phyloP scores from a whole-genome alignment of 2,329 filamentous ascomycete genomes.

The Cryoendolithus antarcticus region DNA sequence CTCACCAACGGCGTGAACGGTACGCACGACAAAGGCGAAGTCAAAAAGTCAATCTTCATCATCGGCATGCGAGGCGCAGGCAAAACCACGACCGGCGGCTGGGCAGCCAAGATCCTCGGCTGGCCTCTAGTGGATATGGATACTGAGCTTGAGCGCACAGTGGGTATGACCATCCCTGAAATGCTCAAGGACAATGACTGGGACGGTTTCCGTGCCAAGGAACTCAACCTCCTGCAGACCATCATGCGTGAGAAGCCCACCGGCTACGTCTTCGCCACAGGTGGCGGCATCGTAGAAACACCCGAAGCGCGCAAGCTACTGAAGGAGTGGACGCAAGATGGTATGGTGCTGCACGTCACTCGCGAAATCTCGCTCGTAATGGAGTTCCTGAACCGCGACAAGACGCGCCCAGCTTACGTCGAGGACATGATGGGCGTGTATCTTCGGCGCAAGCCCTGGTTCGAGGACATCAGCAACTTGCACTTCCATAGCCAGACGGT shows the following conservation, averaged over 20 bases:
- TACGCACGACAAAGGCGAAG: constrained; percentile 17
- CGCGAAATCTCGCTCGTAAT: constrained; percentile 80
- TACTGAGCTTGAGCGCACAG: constrained; percentile 64
- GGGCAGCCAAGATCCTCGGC: constrained; percentile 64
- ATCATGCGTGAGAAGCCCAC: constrained; percentile 62
- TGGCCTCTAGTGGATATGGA: constrained; percentile 80
- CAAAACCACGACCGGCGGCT: constrained; percentile 84
- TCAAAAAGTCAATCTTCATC: constrained; percentile 67
- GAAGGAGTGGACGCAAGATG: constrained; percentile 61
- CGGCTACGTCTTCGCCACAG: constrained; percentile 80
- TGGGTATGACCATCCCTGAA: constrained; percentile 69
- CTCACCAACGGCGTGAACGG: constrained; percentile 22
- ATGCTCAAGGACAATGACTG: constrained; percentile 71
- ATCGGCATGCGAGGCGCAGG: constrained; percentile 96
- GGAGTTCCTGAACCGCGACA: constrained; percentile 76
- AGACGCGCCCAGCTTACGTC: constrained; percentile 81
- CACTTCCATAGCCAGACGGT: constrained; percentile 75
- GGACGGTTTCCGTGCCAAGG: constrained; percentile 74
- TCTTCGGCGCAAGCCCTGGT: constrained; percentile 77
- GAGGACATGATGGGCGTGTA: constrained; percentile 90
- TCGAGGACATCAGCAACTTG: constrained; percentile 83
- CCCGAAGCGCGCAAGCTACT: constrained; percentile 67
- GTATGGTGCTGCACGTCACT: constrained; percentile 76
- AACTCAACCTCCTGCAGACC: constrained; percentile 60
- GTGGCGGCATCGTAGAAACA: constrained; percentile 83